Evolutionary conservation across 2,329 filamentous ascomycete genomes (phyloP).

Genomic region (Drechmeria coniospora): DNA sequence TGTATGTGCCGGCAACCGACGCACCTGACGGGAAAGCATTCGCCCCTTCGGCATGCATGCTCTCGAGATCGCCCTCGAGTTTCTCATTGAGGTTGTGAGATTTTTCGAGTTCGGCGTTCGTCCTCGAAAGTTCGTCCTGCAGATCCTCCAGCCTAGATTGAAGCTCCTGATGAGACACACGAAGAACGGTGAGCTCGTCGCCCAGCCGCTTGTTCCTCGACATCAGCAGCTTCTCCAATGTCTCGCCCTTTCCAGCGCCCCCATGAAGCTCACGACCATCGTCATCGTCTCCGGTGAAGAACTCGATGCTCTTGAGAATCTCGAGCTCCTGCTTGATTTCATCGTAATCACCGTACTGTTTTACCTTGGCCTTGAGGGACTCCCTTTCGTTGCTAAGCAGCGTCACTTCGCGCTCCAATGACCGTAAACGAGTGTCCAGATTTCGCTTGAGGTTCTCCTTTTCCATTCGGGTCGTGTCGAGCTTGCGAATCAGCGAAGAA

Average conservation of each 20-base stretch:
- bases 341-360: slow-evolving; percentile 87
- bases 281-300: slow-evolving; percentile 78
- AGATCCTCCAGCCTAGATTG: slow-evolving; percentile 65
- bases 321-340: slow-evolving; percentile 93
- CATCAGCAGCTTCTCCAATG: slow-evolving; percentile 77
- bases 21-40: slow-evolving; percentile 79
- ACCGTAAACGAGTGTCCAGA: slow-evolving; percentile 58
- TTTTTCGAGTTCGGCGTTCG: slow-evolving; percentile 75
- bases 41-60: slow-evolving; percentile 68
- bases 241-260: slow-evolving; percentile 46
- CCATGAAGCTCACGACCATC: slow-evolving; percentile 31
- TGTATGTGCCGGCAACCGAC: slow-evolving; percentile 85
- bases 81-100: slow-evolving; percentile 73
- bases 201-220: slow-evolving; percentile 92
- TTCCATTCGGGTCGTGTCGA: slow-evolving; percentile 72
- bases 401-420: slow-evolving; percentile 63
- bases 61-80: slow-evolving; percentile 81
- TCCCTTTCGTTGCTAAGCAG: slow-evolving; percentile 71
- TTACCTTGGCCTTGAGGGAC: slow-evolving; percentile 60
- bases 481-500: slow-evolving; percentile 73
- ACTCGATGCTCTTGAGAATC: slow-evolving; percentile 94
- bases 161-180: slow-evolving; percentile 87
- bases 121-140: slow-evolving; percentile 68
- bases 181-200: slow-evolving; percentile 81
- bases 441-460: slow-evolving; percentile 67